Base-by-base conservation (phyloP, 2,329 filamentous ascomycete genomes). In the Fusarium papillatum region DNA sequence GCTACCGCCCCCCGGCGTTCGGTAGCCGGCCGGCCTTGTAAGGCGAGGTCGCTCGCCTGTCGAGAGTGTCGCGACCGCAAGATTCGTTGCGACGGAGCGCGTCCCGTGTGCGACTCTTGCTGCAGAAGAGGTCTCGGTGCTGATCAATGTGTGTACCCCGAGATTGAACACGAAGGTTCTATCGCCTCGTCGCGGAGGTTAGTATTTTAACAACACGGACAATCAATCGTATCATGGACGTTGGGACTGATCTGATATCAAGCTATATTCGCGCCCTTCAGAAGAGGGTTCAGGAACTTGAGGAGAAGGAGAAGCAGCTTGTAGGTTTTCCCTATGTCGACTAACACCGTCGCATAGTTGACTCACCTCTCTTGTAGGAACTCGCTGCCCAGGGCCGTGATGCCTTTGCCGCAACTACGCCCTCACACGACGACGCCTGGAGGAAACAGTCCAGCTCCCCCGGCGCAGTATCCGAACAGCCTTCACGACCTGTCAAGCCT, bases 11-110 rank as follows among this genome's bases (percentile, higher is more conserved):
- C 62, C 48, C 71, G 71, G 64, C 71, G 68, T 38, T 68, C 79
- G 64, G 74, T 60, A 59, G 57, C 68, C 61, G 75, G 73, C 72
- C 79, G 79, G 61, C 67, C 79, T 24, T 77, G 77, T 64, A 80
- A 80, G 55, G 79, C 79, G 66, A 75, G 79, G 64, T 80, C 79
- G 38, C 66, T 80, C 31, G 79, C 79, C 10, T 80, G 79, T 57
- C 73, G 79, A 59, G 79, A 80, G 60, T 80, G 79, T 78, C 79
- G 79, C 69, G 79, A 80, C 66, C 79, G 79, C 72, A 80, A 80
- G 73, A 80, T 80, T 19, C 79, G 79, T 62, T 80, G 79, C 67
- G 79, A 80, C 66, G 79, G 79, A 17, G 79, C 79, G 11, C 75
- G 79, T 19, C 79, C 79, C 31, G 77, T 70, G 39, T 80, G 79